phyloP scores from a whole-genome alignment of 352 stramenopile genomes.

The Phytophthora capsici region DNA sequence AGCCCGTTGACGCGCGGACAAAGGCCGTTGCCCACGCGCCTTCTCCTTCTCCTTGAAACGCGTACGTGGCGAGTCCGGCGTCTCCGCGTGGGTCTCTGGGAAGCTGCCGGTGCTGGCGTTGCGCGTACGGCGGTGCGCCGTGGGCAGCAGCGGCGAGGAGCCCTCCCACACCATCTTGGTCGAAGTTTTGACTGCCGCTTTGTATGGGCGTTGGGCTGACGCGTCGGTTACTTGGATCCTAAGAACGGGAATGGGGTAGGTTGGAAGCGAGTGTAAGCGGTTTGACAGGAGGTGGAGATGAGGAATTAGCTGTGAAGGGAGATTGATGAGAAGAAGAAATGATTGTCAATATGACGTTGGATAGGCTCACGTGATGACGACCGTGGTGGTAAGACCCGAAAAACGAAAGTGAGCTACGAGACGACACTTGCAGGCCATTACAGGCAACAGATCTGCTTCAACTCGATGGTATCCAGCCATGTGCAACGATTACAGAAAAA shows the following conservation, averaged over 20 bases:
- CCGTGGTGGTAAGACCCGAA: too few species aligned
- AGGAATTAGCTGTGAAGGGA: not conserved
- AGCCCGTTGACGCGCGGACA: constrained; percentile 14
- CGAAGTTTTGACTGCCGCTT: constrained; percentile 3
- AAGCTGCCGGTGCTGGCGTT: constrained; percentile 42
- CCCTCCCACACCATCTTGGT: constrained; percentile 38
- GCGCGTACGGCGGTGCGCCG: constrained; percentile 40
- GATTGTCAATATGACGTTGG: too few species aligned
- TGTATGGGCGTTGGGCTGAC: not conserved
- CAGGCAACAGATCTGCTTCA: not conserved
- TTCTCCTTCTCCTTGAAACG: constrained; percentile 36
- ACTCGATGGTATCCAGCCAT: too few species aligned
- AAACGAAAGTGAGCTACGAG: too few species aligned
- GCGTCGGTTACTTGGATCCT: constrained; percentile 13
- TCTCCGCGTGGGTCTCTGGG: constrained; percentile 23
- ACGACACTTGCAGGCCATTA: too few species aligned
- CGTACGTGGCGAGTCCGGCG: constrained; percentile 20
- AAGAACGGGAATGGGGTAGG: not conserved
- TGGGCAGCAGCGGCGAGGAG: constrained; percentile 37
- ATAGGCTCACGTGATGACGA: constrained; percentile 3
- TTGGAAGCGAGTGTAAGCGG: too few species aligned
- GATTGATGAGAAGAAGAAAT: too few species aligned
- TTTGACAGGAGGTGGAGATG: too few species aligned
- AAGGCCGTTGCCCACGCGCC: constrained; percentile 6
- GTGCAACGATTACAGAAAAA: too few species aligned